phyloP scores from a whole-genome alignment of 306 rosid genomes.

The Malus domestica region ASM211411v1 NC_041795.1:36101501-36102000 shows the following conservation, averaged over 20 bases:
- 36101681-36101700: neutral
- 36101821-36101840: constrained; percentile 88
- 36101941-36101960: neutral
- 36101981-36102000: neutral
- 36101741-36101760: neutral
- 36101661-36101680: neutral
- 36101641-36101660: neutral
- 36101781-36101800: constrained; percentile 79
- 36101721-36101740: too few species aligned
- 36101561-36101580: neutral
- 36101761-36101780: constrained; percentile 35
- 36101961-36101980: neutral
- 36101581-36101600: neutral
- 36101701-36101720: neutral
- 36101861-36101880: constrained; percentile 71
- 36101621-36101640: neutral
- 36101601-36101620: too few species aligned
- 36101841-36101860: constrained; percentile 66
- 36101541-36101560: neutral
- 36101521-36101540: neutral
- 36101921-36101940: neutral
- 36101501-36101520: neutral
- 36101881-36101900: constrained; percentile 71
- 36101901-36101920: constrained; percentile 19
- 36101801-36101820: constrained; percentile 51